Conservation (phyloP, 2,329 filamentous ascomycete genomes). For the Juglanconis juglandina region DNA sequence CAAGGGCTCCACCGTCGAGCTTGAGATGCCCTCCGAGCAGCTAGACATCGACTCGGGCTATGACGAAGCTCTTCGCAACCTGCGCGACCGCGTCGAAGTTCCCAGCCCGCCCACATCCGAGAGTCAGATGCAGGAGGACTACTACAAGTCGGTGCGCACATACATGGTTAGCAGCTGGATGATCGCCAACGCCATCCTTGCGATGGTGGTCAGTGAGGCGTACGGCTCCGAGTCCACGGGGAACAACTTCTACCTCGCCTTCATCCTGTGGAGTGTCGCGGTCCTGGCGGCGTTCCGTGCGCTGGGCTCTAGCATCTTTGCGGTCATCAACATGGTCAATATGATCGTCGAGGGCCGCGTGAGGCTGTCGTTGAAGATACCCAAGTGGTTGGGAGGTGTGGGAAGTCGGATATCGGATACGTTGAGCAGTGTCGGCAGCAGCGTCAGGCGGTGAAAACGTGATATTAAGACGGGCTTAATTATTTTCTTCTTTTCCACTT, state of each 20-base stretch:
- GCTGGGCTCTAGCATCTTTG: constrained; percentile 75
- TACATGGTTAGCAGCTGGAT: constrained; percentile 99
- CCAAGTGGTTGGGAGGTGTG: constrained; percentile 46
- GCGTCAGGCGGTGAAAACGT: constrained; percentile 31
- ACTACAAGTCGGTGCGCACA: constrained; percentile 93
- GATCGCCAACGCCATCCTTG: constrained; percentile 83
- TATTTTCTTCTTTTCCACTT: background rate
- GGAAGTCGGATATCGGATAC: constrained; percentile 44
- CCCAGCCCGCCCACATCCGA: constrained; percentile 60
- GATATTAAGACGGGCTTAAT: background rate
- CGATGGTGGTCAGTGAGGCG: constrained; percentile 87
- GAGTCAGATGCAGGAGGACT: constrained; percentile 90
- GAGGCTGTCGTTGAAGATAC: constrained; percentile 52
- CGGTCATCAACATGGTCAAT: constrained; percentile 79
- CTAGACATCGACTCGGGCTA: constrained; percentile 97
- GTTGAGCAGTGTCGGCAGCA: constrained; percentile 48
- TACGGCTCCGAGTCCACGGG: constrained; percentile 71
- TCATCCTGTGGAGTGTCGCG: constrained; percentile 91
- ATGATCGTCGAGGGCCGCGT: constrained; percentile 83
- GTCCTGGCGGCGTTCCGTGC: constrained; percentile 83
- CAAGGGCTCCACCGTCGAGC: constrained; percentile 75
- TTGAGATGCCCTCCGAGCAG: constrained; percentile 97
- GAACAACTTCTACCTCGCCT: constrained; percentile 84
- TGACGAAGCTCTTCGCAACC: constrained; percentile 92
- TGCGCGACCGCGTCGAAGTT: constrained; percentile 88